Evolutionary conservation across 2,329 filamentous ascomycete genomes (phyloP), one percentile per base, ranked within the genome.

Genomic region (Paecilomyces variotii): DNA sequence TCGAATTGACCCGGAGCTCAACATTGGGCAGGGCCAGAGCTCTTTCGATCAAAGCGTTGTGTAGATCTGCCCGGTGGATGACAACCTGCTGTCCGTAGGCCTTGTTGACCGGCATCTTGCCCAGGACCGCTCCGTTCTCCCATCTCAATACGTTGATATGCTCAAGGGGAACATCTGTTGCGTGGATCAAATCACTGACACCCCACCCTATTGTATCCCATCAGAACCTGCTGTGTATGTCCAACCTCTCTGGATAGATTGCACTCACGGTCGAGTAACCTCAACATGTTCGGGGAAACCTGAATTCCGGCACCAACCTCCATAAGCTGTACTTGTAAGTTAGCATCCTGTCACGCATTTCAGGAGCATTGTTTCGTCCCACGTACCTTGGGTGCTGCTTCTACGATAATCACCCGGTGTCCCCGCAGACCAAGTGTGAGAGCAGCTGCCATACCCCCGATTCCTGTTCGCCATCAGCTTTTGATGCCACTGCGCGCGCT

Each of bases 301-400:
- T 94, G 90, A 60, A 94, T 92, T 2, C 90, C 90, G 0, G 90
- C 90, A 52, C 90, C 90, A 6, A 93, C 88, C 61, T 74, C 71
- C 63, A 65, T 64, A 51, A 74, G 63, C 71, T 73, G 53, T 32
- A 14, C n/a, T 39, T 35, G 24, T 63, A 32, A 53, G 62, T 57
- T 51, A 57, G 27, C 12, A 11, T 55, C 24, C 28, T 12, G 27
- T 19, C 39, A 4, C 6, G n/a, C 27, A 5, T 19, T 19, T 1
- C 14, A 11, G 4, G 3, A 7, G 4, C 0, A 45, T 19, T 45
- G 19, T 19, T 34, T 45, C n/a, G 5, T 45, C 9, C 26, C 54
- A 25, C 64, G 50, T 69, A 72, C 72, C 60, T 74, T 70, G 4
- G 67, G 67, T 3, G 70, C 71, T 12, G 70, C 64, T 61, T 74